Base-by-base conservation (phyloP, 2,329 filamentous ascomycete genomes). In the Fusarium begoniae region DNA sequence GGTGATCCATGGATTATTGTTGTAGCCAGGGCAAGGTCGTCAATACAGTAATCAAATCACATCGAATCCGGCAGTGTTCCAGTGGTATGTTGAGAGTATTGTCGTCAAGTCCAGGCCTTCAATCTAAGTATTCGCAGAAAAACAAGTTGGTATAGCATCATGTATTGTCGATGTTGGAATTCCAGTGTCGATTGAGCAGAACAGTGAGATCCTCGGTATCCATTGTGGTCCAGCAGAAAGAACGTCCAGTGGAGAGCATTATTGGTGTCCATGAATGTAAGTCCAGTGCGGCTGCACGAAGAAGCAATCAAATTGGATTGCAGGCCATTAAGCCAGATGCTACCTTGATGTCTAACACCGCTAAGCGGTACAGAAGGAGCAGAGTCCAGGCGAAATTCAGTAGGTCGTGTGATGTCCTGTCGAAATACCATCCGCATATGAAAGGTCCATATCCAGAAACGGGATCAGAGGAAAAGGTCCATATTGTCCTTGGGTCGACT, bases 251-350 rank as follows among this genome's bases (percentile, higher is more conserved):
- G 30, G 63, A 70, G 37, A 50, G 50, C 15, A 71, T 47, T 53
- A 53, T 45, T 44, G 62, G 53, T 60, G 72, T 63, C 45, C 44
- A 47, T 45, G n/a, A 51, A 62, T 30, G 44, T 22, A 54, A 40
- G 47, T 74, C 75, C 69, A 61, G 70, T 78, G 80, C 80, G 78
- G 78, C 68, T 77, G 80, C 80, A 80, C 76, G 1, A 64, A 45
- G 67, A 66, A 59, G 79, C 80, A 81, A 81, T 81, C 70, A 67
- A 75, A 81, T 81, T 77, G 70, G 65, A 82, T 81, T 81, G 80
- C 80, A 17, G 75, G 72, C 70, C 54, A 63, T 70, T 50, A 57
- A 66, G 74, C 70, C 61, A 48, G 55, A 45, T 62, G 65, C 66
- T 72, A 73, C 75, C 71, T 70, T 68, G 28, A 35, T 40, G 28